Percentiles rank a stretch among this genome's conserved stretches.
Conservation (phyloP, 2,329 filamentous ascomycete species). For the Dothistroma septosporum region DNA sequence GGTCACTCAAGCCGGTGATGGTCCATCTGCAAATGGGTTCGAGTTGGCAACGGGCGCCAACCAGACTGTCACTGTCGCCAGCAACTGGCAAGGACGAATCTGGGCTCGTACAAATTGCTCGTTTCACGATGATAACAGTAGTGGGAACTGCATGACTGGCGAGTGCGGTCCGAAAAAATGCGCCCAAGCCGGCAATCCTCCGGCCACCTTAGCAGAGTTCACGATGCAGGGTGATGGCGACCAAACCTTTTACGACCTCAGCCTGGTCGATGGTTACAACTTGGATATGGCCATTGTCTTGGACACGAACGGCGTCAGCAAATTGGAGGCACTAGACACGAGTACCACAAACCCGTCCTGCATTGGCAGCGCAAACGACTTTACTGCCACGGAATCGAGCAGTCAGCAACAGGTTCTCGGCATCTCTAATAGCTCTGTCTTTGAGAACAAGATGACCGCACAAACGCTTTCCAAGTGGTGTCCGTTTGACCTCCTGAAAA, state of each 20-base stretch:
- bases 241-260: slow-evolving; percentile 80
- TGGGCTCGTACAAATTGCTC: slow-evolving; percentile 84
- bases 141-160: slow-evolving; percentile 61
- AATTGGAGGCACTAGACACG: slow-evolving; percentile 61
- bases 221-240: slow-evolving; percentile 64
- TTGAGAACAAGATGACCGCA: slow-evolving; percentile 58
- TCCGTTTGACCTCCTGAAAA: slow-evolving; percentile 70
- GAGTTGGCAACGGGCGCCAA: slow-evolving; percentile 57
- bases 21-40: slow-evolving; percentile 63
- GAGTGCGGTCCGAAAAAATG: slow-evolving; percentile 72
- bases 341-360: slow-evolving; percentile 74
- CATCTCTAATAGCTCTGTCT: slow-evolving; percentile 59
- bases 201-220: slow-evolving; percentile 76
- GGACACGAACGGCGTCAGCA: slow-evolving; percentile 54
- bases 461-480: slow-evolving; percentile 65
- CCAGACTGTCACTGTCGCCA: slow-evolving; percentile 60
- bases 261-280: slow-evolving; percentile 81
- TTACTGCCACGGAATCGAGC: slow-evolving; percentile 44
- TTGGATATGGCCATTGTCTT: slow-evolving; percentile 60
- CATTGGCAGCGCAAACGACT: slow-evolving; percentile 64
- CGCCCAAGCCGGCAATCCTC: slow-evolving; percentile 57
- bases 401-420: slow-evolving; percentile 54
- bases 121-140: slow-evolving; percentile 61
- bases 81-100: slow-evolving; percentile 74
- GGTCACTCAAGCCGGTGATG: slow-evolving; percentile 66